Evolutionary conservation across 768 basidiomycete species (phyloP).

Genomic region (Dictyophora rubrovolvata): DNA sequence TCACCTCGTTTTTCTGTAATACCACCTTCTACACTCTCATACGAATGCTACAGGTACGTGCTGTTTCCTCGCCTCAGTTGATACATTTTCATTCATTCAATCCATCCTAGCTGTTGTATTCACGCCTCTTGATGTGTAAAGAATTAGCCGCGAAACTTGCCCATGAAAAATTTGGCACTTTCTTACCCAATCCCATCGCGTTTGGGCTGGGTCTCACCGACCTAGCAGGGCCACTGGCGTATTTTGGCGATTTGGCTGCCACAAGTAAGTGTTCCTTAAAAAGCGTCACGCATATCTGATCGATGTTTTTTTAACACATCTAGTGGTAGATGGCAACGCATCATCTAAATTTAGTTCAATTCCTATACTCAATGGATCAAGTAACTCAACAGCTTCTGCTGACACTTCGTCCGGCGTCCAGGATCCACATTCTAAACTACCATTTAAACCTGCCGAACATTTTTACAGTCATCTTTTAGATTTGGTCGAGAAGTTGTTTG

Average conservation of each 20-base stretch:
- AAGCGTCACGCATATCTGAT: too few species aligned
- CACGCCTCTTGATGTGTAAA: slow-evolving; percentile 78
- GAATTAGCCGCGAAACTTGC: slow-evolving; percentile 65
- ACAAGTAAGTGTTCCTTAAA: slow-evolving; percentile 3
- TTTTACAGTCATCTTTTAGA: slow-evolving; percentile 85
- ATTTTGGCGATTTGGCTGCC: slow-evolving; percentile 9
- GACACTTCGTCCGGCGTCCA: background rate
- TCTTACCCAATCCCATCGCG: slow-evolving; percentile 72
- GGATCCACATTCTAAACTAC: background rate
- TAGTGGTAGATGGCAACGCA: background rate
- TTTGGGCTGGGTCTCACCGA: slow-evolving; percentile 81
- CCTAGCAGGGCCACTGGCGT: slow-evolving; percentile 45
- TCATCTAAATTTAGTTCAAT: background rate
- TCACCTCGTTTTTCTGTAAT: slow-evolving; percentile 68
- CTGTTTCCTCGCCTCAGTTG: slow-evolving; percentile 5
- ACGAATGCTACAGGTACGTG: slow-evolving; percentile 74
- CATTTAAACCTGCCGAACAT: slow-evolving; percentile 25
- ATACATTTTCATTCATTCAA: slow-evolving; percentile 9
- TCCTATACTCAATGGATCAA: background rate
- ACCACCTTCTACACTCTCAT: slow-evolving; percentile 87
- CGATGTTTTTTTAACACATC: too few species aligned
- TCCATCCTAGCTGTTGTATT: slow-evolving; percentile 66
- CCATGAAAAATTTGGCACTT: slow-evolving; percentile 46
- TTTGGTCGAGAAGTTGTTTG: slow-evolving; percentile 89
- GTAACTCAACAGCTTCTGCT: background rate